phyloP scores from a whole-genome alignment of 1,139 yeast species.

The Yamadazyma triangularis region DNA sequence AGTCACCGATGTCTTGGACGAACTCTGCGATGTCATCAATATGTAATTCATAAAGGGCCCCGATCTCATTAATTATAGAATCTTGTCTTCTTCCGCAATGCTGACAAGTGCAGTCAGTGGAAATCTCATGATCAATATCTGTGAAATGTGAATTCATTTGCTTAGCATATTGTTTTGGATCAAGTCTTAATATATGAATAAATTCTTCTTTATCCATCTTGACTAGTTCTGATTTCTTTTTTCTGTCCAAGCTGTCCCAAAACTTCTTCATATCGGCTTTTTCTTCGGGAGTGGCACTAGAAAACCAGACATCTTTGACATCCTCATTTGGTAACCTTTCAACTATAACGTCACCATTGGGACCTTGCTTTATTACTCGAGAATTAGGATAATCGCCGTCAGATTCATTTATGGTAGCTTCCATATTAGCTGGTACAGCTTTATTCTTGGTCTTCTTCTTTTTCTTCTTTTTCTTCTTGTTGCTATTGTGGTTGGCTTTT shows the following conservation, averaged over 20 bases:
- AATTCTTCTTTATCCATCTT: conserved; percentile 55
- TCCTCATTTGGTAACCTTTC: conserved; percentile 37
- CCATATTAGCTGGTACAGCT: conserved; percentile 12
- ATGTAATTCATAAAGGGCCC: conserved; percentile 49
- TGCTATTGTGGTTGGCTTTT: conserved; percentile 17
- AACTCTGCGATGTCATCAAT: conserved; percentile 47
- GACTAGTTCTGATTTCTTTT: conserved; percentile 59
- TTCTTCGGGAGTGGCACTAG: conserved; percentile 54
- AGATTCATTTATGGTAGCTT: conserved; percentile 51
- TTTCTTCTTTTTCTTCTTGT: conserved; percentile 21
- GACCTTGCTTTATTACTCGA: conserved; percentile 65
- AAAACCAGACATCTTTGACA: conserved; percentile 44
- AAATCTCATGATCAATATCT: conserved; percentile 1
- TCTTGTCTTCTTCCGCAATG: conserved; percentile 75
- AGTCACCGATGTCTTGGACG: conserved; percentile 37
- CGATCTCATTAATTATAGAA: conserved; percentile 77
- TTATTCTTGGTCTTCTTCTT: conserved; percentile 28
- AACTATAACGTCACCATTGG: conserved; percentile 73
- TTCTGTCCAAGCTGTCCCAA: conserved; percentile 66
- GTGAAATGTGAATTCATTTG: neutral
- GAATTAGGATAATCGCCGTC: conserved; percentile 68
- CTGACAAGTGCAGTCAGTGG: conserved; percentile 59
- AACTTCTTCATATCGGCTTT: conserved; percentile 54
- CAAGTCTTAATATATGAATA: conserved; percentile 7
- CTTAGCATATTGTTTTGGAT: conserved; percentile 6